Conservation (phyloP, 2,329 filamentous ascomycete species). For the Aspergillus hortae region DNA sequence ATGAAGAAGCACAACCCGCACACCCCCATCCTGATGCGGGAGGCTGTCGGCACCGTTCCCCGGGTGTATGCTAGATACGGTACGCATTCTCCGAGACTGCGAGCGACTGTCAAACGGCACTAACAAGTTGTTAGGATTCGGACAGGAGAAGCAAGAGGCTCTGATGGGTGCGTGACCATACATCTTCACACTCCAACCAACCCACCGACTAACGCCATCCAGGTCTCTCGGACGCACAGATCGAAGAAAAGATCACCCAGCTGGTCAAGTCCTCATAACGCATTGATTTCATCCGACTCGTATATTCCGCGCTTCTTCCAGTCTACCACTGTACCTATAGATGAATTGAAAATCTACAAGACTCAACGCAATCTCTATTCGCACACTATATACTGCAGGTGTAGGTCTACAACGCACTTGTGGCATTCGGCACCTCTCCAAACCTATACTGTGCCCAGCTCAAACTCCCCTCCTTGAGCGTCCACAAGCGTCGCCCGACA, state of each 20-base stretch:
- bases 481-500: constrained; percentile 46
- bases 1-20: constrained; percentile 99
- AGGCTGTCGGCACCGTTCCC: constrained; percentile 79
- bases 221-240: constrained; percentile 68
- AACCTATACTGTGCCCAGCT: constrained; percentile 56
- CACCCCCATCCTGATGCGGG: constrained; percentile 90
- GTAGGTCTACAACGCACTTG: constrained; percentile 20
- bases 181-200: background rate
- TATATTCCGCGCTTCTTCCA: constrained; percentile 23
- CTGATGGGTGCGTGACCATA: constrained; percentile 51
- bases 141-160: constrained; percentile 63
- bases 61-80: constrained; percentile 91
- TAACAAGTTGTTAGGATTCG: constrained; percentile 50
- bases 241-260: constrained; percentile 64
- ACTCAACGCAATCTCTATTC: background rate
- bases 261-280: constrained; percentile 54
- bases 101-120: constrained; percentile 14
- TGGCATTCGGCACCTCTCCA: constrained; percentile 33
- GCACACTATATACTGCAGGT: constrained; percentile 1
- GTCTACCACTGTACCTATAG: constrained; percentile 36
- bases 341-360: constrained; percentile 26
- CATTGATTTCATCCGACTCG: constrained; percentile 10
- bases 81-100: constrained; percentile 42
- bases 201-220: constrained; percentile 12
- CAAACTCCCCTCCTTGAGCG: constrained; percentile 49